Percentiles rank a stretch among this genome's conserved stretches.
These are phyloP conservation scores for Cyberlindnera xylosilytica DNA, from an alignment of 805 yeast genomes.

Conservation along the genomic window DNA sequence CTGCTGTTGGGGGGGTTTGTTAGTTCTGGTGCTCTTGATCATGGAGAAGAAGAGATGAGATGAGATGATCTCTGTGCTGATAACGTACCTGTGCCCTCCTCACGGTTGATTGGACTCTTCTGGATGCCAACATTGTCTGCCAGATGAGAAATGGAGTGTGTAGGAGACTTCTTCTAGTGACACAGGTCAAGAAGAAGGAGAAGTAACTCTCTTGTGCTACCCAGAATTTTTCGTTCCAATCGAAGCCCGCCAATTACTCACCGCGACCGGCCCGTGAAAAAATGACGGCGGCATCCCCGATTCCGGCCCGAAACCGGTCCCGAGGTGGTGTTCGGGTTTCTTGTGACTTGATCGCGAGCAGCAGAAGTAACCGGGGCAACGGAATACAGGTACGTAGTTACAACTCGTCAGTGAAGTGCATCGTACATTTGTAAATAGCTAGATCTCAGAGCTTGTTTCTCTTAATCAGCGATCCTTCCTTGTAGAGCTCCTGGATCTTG, in stretches of 20 bases:
- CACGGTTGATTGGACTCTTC: constrained; percentile 9
- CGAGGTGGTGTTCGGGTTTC: neutral
- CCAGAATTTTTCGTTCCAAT: constrained; percentile 11
- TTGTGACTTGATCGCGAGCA: too few species aligned
- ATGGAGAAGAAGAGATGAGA: neutral
- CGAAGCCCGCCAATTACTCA: constrained; percentile 16
- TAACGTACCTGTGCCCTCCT: constrained; percentile 17
- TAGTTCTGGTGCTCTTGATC: neutral
- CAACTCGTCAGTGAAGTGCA: too few species aligned
- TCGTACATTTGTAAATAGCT: too few species aligned
- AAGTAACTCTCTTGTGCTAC: neutral
- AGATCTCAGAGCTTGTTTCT: constrained; percentile 9
- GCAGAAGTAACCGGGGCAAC: too few species aligned
- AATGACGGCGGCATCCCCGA: constrained; percentile 2
- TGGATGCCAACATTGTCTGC: constrained; percentile 10
- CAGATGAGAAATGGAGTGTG: neutral
- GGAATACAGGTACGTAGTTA: too few species aligned
- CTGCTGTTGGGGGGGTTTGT: constrained; percentile 4
- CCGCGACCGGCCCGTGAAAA: constrained; percentile 6
- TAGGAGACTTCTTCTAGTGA: neutral
- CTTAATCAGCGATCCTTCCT: constrained; percentile 38
- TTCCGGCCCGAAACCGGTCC: neutral
- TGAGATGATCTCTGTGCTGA: constrained; percentile 3
- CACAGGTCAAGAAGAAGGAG: neutral
- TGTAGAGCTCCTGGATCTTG: constrained; percentile 42